Percentiles rank a stretch among this genome's conserved stretches.
phyloP scores from a whole-genome alignment of 257 asterid species.

The Voacanga thouarsii region DNA sequence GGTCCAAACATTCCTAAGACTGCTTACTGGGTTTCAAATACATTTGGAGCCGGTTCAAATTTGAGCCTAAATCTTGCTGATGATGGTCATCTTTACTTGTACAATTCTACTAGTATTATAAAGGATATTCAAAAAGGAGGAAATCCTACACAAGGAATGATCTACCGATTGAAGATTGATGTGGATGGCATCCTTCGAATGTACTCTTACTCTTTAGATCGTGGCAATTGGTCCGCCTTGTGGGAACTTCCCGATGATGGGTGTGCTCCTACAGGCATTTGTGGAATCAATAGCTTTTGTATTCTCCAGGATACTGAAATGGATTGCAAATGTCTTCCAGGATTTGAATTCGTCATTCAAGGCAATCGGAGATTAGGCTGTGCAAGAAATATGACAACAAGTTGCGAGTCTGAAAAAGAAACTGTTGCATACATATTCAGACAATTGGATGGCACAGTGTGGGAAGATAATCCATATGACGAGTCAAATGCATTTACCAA shows the following conservation, averaged over 20 bases:
- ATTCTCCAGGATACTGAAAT: too few species aligned
- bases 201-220: constrained; percentile 28
- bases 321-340: too few species aligned
- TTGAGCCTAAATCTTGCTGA: constrained; percentile 33
- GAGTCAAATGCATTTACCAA: not conserved
- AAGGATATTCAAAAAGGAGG: constrained; percentile 30
- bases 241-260: constrained; percentile 20
- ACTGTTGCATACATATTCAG: too few species aligned
- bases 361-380: too few species aligned
- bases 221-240: constrained; percentile 18
- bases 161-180: constrained; percentile 36
- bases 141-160: not conserved
- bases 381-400: too few species aligned
- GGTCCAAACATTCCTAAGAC: not conserved
- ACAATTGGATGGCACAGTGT: constrained; percentile 8
- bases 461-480: constrained; percentile 34
- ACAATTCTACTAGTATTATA: constrained; percentile 9
- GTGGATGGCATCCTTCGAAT: constrained; percentile 40
- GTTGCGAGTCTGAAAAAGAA: too few species aligned
- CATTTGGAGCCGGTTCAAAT: not conserved
- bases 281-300: too few species aligned
- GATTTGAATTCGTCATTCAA: too few species aligned
- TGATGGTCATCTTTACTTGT: constrained; percentile 45
- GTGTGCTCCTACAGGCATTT: too few species aligned
- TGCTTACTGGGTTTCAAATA: constrained; percentile 29